phyloP scores from a whole-genome alignment of 495 filamentous ascomycete species.

The Xylaria flabelliformis region DNA sequence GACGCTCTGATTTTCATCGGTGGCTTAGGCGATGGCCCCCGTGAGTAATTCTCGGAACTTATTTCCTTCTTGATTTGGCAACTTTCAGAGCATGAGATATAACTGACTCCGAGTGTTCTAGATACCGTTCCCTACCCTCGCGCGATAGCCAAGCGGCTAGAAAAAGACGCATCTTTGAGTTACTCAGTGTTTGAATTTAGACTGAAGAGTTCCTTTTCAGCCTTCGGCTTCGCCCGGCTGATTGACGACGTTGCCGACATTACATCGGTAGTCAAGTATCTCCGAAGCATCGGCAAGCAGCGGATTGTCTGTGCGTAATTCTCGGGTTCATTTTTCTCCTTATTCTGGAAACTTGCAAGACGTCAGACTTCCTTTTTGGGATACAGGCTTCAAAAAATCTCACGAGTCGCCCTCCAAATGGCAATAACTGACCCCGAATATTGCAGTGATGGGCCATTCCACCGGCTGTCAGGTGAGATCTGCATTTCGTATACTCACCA shows the following conservation, averaged over 20 bases:
- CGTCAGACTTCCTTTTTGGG: too few relatives aligned
- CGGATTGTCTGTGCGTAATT: slow-evolving; percentile 63
- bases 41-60: too few relatives aligned
- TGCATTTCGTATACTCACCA: background rate
- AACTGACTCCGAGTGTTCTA: too few relatives aligned
- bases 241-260: slow-evolving; percentile 76
- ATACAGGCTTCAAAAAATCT: too few relatives aligned
- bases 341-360: too few relatives aligned
- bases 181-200: slow-evolving; percentile 54
- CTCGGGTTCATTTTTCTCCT: too few relatives aligned
- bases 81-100: too few relatives aligned
- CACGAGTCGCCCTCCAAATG: too few relatives aligned
- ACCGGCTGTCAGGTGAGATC: slow-evolving; percentile 70
- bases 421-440: too few relatives aligned
- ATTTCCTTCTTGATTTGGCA: too few relatives aligned
- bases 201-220: slow-evolving; percentile 63
- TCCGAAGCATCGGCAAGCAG: slow-evolving; percentile 54
- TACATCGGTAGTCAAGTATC: slow-evolving; percentile 71
- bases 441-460: slow-evolving; percentile 77
- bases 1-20: slow-evolving; percentile 84
- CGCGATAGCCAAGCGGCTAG: slow-evolving; percentile 65
- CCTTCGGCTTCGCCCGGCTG: slow-evolving; percentile 75
- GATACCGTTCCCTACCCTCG: slow-evolving; percentile 70
- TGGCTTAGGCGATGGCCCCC: slow-evolving; percentile 81
- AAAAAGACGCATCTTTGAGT: slow-evolving; percentile 49